These are phyloP conservation scores for Penicillium steckii DNA, from an alignment of 495 filamentous ascomycete species.

Conservation along the genomic window DNA sequence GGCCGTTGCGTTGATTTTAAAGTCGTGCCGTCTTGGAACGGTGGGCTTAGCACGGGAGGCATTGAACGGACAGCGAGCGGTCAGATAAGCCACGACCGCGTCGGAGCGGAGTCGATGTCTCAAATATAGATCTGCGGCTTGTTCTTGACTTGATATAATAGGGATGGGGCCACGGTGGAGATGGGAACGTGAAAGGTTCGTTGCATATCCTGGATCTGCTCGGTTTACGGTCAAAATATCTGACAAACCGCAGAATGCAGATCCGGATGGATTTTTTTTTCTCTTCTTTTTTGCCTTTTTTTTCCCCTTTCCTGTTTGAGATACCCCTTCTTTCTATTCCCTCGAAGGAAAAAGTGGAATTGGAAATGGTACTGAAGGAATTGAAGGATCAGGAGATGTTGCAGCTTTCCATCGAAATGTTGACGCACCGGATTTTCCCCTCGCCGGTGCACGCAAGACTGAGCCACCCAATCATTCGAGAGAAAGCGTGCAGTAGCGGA, in stretches of 20 bases:
- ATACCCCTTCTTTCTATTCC: too few species aligned
- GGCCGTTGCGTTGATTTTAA: conserved; percentile 16
- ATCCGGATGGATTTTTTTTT: neutral
- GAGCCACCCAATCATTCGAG: conserved; percentile 10
- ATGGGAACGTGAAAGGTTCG: neutral
- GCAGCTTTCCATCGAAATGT: neutral
- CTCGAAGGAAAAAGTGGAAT: neutral
- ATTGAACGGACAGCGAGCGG: conserved; percentile 19
- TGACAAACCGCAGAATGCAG: conserved; percentile 18
- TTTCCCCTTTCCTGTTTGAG: neutral
- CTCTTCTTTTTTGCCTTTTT: neutral
- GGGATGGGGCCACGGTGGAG: neutral
- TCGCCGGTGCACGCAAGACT: neutral
- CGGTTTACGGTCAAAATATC: conserved; percentile 18
- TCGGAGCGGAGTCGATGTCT: conserved; percentile 10
- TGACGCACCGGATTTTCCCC: conserved; percentile 11
- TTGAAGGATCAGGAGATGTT: neutral
- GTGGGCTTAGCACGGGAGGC: conserved; percentile 11
- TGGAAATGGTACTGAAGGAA: neutral
- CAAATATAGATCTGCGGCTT: conserved; percentile 9
- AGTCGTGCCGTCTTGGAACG: conserved; percentile 12
- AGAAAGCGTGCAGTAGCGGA: conserved; percentile 1
- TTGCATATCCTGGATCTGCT: conserved; percentile 27
- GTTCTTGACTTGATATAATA: conserved; percentile 8
- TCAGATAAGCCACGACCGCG: conserved; percentile 19